A percentile compares a stretch with the other conserved stretches of the same genome.
phyloP scores from a whole-genome alignment of 2,329 filamentous ascomycete genomes.

The Pseudofabraea citricarpa region DNA sequence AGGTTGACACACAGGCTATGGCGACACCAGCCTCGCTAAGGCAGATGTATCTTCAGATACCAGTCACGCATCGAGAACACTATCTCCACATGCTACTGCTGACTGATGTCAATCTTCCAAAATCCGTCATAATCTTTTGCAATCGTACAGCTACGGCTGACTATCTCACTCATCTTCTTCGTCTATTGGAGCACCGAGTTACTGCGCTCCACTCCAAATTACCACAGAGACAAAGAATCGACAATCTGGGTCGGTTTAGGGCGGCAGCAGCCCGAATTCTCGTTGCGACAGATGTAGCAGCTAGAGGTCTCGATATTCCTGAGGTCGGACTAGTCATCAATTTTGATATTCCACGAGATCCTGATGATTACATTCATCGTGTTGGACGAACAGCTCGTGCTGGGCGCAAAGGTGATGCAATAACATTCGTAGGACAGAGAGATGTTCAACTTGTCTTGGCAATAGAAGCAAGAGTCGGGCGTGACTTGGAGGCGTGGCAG shows the following conservation, averaged over 20 bases:
- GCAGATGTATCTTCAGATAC: constrained; percentile 83
- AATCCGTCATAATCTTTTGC: constrained; percentile 87
- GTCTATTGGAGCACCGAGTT: constrained; percentile 81
- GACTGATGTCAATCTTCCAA: constrained; percentile 69
- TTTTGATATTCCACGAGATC: constrained; percentile 92
- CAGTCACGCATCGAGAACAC: constrained; percentile 88
- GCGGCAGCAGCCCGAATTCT: constrained; percentile 84
- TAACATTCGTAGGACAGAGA: constrained; percentile 87
- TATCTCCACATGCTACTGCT: constrained; percentile 87
- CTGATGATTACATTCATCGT: constrained; percentile 95
- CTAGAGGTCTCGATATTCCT: constrained; percentile 91
- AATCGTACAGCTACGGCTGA: constrained; percentile 88
- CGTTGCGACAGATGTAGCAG: constrained; percentile 92
- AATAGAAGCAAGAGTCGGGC: constrained; percentile 79
- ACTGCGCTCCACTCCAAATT: constrained; percentile 87
- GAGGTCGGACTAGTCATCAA: constrained; percentile 88
- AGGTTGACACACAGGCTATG: constrained; percentile 71
- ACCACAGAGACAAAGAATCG: constrained; percentile 75
- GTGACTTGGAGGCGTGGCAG: constrained; percentile 75
- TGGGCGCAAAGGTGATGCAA: constrained; percentile 73
- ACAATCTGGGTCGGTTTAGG: constrained; percentile 88
- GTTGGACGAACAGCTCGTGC: constrained; percentile 94
- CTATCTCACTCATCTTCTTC: constrained; percentile 81
- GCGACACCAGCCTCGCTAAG: constrained; percentile 76
- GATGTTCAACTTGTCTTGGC: constrained; percentile 88